phyloP scores from a whole-genome alignment of 257 asterid species.

The Penstemon davidsonii region DNA sequence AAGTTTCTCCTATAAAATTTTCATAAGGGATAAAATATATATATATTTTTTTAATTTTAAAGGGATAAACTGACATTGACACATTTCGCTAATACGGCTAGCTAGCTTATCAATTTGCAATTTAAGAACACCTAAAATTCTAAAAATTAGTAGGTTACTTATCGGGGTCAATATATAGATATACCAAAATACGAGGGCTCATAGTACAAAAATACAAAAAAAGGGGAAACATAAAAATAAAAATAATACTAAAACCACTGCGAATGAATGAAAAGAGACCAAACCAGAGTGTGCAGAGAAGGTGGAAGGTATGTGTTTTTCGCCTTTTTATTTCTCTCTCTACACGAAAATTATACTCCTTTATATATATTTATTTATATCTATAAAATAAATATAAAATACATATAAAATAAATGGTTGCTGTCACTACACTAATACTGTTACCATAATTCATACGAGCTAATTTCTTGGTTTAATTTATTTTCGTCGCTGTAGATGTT shows the following conservation, averaged over 20 bases:
- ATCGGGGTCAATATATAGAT: background rate
- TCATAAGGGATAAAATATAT: no score
- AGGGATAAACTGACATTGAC: no score
- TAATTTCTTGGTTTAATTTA: conserved; percentile 9
- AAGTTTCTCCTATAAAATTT: no score
- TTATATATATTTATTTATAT: conserved; percentile 22
- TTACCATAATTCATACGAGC: background rate
- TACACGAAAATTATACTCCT: conserved; percentile 9
- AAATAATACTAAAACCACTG: conserved; percentile 16
- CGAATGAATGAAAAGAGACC: conserved; percentile 25
- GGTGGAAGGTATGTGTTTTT: conserved; percentile 34
- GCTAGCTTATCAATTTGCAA: no score
- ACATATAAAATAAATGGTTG: conserved; percentile 14
- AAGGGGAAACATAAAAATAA: background rate
- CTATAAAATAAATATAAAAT: background rate
- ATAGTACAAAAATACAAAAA: background rate
- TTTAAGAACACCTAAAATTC: no score
- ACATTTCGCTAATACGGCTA: no score
- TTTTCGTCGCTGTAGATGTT: conserved; percentile 28
- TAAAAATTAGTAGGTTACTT: background rate
- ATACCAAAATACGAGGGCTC: background rate
- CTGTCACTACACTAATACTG: conserved; percentile 34
- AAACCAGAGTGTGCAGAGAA: conserved; percentile 33
- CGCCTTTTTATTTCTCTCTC: conserved; percentile 8
- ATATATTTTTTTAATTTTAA: no score